Evolutionary conservation across 129 eudicot genomes (phyloP).

Genomic region (Tagetes erecta): DNA sequence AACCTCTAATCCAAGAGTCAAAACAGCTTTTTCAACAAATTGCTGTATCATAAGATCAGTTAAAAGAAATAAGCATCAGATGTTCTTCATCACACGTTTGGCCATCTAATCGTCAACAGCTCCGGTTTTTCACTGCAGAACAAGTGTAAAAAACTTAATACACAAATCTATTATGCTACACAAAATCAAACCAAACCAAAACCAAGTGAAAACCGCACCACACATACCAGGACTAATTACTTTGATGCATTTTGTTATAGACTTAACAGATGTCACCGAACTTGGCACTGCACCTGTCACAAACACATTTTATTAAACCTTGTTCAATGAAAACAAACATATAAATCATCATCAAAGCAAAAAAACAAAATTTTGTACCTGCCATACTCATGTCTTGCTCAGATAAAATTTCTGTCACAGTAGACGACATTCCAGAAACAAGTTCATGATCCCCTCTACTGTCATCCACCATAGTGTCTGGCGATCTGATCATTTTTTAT

Average conservation of each 20-base stretch:
- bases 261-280: slow-evolving; percentile 63
- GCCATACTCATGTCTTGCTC: slow-evolving; percentile 48
- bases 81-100: slow-evolving; percentile 29
- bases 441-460: slow-evolving; percentile 45
- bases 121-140: slow-evolving; percentile 58
- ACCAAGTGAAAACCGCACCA: not conserved
- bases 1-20: not conserved
- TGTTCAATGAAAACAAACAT: not conserved
- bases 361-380: slow-evolving; percentile 30
- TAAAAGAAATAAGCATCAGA: slow-evolving; percentile 28
- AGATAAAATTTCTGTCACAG: slow-evolving; percentile 49
- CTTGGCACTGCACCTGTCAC: slow-evolving; percentile 46
- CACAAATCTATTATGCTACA: not conserved
- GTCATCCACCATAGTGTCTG: slow-evolving; percentile 36
- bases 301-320: slow-evolving; percentile 20
- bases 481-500: slow-evolving; percentile 43
- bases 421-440: slow-evolving; percentile 53
- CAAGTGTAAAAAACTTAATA: not conserved
- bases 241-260: slow-evolving; percentile 62
- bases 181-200: not conserved
- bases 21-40: slow-evolving; percentile 1
- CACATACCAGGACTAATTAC: slow-evolving; percentile 84
- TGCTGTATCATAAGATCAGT: slow-evolving; percentile 2
- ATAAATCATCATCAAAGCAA: not conserved
- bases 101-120: slow-evolving; percentile 16